phyloP scores from a whole-genome alignment of 306 rosid genomes.

The Lupinus albus region DNA sequence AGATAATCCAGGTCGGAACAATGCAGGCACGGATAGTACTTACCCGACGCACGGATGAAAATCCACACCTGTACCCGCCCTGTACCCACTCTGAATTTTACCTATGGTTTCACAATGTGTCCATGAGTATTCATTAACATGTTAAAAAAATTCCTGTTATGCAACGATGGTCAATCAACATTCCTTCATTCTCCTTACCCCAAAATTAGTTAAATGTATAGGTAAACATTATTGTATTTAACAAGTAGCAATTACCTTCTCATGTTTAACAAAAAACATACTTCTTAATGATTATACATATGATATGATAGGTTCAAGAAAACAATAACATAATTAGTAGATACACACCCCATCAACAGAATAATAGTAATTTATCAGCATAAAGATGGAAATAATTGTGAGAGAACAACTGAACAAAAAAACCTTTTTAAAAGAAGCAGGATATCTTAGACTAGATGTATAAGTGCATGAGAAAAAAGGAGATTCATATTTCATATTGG shows the following conservation, averaged over 20 bases:
- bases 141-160: no score
- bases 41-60: no score
- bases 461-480: not conserved
- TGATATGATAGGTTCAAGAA: not conserved
- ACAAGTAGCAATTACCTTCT: not conserved
- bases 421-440: slow-evolving; percentile 15
- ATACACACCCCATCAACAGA: slow-evolving; percentile 3
- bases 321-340: slow-evolving; percentile 7
- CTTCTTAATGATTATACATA: not conserved
- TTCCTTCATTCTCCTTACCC: slow-evolving; percentile 21
- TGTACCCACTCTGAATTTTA: no score
- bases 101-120: no score
- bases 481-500: slow-evolving; percentile 11
- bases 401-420: slow-evolving; percentile 6
- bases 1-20: no score
- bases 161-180: slow-evolving; percentile 16
- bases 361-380: slow-evolving; percentile 10
- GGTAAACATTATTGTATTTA: slow-evolving; percentile 11
- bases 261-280: slow-evolving; percentile 1
- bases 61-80: no score
- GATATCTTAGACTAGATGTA: slow-evolving; percentile 21
- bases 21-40: no score
- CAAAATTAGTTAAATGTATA: not conserved
- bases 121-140: no score
- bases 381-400: slow-evolving; percentile 2